Percentiles rank a stretch among this genome's conserved stretches.
Conservation (phyloP, 768 basidiomycete genomes). For the Coprinopsis cinerea region DNA sequence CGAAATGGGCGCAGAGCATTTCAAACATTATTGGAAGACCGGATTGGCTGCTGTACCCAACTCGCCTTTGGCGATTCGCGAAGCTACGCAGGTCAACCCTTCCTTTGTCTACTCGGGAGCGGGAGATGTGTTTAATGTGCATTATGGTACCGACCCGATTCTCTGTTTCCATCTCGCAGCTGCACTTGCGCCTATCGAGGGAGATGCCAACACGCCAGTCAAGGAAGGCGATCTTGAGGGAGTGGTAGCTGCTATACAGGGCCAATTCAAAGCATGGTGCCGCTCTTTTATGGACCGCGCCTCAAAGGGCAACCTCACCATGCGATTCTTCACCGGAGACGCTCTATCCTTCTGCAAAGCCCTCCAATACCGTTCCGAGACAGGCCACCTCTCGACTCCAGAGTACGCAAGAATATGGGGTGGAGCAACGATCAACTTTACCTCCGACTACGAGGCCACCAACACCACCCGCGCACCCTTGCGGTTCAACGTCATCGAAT, state of each 20-base stretch:
- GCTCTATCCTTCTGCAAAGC: constrained; percentile 33
- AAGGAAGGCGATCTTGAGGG: constrained; percentile 16
- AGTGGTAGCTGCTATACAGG: constrained; percentile 23
- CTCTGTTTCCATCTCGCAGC: constrained; percentile 35
- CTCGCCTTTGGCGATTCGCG: no score
- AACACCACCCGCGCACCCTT: constrained; percentile 22
- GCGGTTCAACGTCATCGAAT: constrained; percentile 41
- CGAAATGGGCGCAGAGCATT: constrained; percentile 16
- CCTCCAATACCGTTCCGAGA: constrained; percentile 17
- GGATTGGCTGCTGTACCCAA: constrained; percentile 28
- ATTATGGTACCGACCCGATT: constrained; percentile 41
- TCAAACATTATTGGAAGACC: constrained; percentile 33
- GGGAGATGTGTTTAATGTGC: constrained; percentile 33
- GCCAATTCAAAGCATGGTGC: constrained; percentile 32
- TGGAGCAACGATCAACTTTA: constrained; percentile 24
- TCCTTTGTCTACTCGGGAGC: constrained; percentile 37
- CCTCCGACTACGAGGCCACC: constrained; percentile 24
- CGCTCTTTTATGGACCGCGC: constrained; percentile 20
- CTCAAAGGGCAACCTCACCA: constrained; percentile 13
- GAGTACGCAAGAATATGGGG: constrained; percentile 33
- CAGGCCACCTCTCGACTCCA: constrained; percentile 18
- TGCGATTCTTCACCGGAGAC: constrained; percentile 39
- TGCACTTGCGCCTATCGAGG: constrained; percentile 19
- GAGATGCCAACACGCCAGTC: constrained; percentile 3
- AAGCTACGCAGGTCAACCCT: constrained; percentile 32